Evolutionary conservation across 768 basidiomycete genomes (phyloP).

Genomic region (Mycena sanguinolenta): DNA sequence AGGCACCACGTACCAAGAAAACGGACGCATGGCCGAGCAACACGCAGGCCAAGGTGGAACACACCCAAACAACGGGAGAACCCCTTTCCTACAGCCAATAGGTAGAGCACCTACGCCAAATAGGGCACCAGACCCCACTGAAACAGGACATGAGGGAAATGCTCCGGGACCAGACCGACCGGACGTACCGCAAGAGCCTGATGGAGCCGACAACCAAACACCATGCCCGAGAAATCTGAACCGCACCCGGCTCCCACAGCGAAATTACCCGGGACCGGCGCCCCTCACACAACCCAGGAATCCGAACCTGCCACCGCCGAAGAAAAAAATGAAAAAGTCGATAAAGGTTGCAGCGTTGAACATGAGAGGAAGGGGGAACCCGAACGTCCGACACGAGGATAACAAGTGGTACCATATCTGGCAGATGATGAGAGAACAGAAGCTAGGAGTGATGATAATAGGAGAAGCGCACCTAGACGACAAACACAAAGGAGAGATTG

Average conservation of each 20-base stretch:
- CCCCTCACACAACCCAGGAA: background rate
- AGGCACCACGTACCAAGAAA: background rate
- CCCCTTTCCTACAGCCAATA: background rate
- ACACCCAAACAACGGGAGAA: background rate
- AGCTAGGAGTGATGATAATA: too few species aligned
- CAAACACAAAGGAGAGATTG: too few species aligned
- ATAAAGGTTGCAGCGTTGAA: slow-evolving; percentile 4
- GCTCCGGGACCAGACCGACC: too few species aligned
- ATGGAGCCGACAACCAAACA: background rate
- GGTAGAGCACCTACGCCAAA: too few species aligned
- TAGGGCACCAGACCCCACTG: too few species aligned
- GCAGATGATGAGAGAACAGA: too few species aligned
- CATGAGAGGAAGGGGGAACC: too few species aligned
- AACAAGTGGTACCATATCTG: too few species aligned
- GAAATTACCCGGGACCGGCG: slow-evolving; percentile 15
- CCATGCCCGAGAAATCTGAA: background rate
- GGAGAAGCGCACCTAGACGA: too few species aligned
- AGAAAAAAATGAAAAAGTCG: slow-evolving; percentile 24
- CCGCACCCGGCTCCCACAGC: background rate
- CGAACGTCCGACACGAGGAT: too few species aligned
- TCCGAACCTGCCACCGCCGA: background rate
- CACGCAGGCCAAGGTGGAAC: background rate
- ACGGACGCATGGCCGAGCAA: background rate
- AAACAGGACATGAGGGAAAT: too few species aligned
- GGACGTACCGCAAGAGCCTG: too few species aligned